Percentiles rank a stretch among this genome's conserved stretches.
Conservation (phyloP, 352 stramenopile species). For the Phytopythium montanum region DNA sequence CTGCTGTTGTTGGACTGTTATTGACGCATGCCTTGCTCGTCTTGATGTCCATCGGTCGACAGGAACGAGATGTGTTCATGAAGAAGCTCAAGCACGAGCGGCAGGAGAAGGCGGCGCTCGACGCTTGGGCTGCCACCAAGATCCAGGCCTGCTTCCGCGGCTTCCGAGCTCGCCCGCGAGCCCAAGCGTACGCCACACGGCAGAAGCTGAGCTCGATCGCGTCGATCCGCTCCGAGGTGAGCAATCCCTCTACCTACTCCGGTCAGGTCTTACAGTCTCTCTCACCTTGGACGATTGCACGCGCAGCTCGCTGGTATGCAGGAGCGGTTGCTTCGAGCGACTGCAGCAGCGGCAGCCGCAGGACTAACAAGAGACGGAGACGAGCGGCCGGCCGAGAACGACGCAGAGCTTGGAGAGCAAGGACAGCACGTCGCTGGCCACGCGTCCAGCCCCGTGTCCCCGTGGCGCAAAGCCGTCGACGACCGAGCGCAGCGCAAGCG, state of each 20-base stretch:
- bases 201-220: slow-evolving; percentile 33
- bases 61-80: slow-evolving; percentile 65
- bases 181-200: slow-evolving; percentile 36
- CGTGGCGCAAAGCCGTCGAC: slow-evolving; percentile 51
- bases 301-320: slow-evolving; percentile 53
- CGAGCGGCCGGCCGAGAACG: background rate
- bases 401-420: background rate
- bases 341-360: background rate
- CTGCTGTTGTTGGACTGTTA: background rate
- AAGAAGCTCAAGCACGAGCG: slow-evolving; percentile 45
- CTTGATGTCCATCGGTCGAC: background rate
- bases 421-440: background rate
- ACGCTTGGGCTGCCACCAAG: slow-evolving; percentile 57
- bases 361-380: background rate
- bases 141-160: slow-evolving; percentile 66
- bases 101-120: slow-evolving; percentile 37
- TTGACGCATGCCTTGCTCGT: background rate
- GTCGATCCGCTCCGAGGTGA: slow-evolving; percentile 36
- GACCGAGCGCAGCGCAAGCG: slow-evolving; percentile 40
- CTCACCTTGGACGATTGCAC: background rate
- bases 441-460: background rate
- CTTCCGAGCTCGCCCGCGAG: slow-evolving; percentile 36
- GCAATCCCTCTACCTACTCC: slow-evolving; percentile 4
- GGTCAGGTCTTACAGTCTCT: background rate
- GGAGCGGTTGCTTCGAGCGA: slow-evolving; percentile 18